Evolutionary conservation across 768 basidiomycete genomes (phyloP), one percentile per base, ranked within the genome.

Genomic region (Rhodosporidiobolus sp.): DNA sequence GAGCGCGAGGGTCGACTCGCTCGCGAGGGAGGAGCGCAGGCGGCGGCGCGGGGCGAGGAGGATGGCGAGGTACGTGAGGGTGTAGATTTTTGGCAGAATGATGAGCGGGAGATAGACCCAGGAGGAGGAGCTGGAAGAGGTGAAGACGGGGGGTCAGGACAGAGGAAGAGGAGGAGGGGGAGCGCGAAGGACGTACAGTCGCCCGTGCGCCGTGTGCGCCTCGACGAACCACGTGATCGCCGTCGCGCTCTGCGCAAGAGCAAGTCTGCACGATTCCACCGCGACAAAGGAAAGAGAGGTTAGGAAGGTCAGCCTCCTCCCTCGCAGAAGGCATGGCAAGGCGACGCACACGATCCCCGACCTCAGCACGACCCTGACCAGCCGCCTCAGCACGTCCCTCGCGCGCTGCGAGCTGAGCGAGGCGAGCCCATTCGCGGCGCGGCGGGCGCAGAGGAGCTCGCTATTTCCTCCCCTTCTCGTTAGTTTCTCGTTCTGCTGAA

Each of bases 81-180:
- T 65, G 64, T 65, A 65, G 24, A 56, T 22, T 20, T 65, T 65
- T 4, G 64, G 54, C 14, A 65, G 43, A 17, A 55, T 1, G 28
- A 56, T 54, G 9, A 65, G 32, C 20, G 64, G 43, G 20, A 65
- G 54, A 45, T 56, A 46, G 28, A 65, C 63, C 63, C 63, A 64
- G 38, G 16, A 59, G 17, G 24, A 32, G 10, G 16, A n/a, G n/a
- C n/a, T n/a, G n/a, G n/a, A n/a, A n/a, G n/a, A n/a, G n/a, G n/a
- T n/a, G n/a, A n/a, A n/a, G n/a, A n/a, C n/a, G 46, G 24, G 6
- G 9, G 19, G 59, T 8, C 35, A 43, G n/a, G 54, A 28, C 16
- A 17, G 24, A 0, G n/a, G n/a, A n/a, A n/a, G n/a, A n/a, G n/a
- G n/a, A n/a, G n/a, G n/a, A n/a, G n/a, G n/a, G n/a, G n/a, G n/a